These are phyloP conservation scores for Suillus decipiens DNA, from an alignment of 768 basidiomycete genomes.

Conservation along the genomic window DNA sequence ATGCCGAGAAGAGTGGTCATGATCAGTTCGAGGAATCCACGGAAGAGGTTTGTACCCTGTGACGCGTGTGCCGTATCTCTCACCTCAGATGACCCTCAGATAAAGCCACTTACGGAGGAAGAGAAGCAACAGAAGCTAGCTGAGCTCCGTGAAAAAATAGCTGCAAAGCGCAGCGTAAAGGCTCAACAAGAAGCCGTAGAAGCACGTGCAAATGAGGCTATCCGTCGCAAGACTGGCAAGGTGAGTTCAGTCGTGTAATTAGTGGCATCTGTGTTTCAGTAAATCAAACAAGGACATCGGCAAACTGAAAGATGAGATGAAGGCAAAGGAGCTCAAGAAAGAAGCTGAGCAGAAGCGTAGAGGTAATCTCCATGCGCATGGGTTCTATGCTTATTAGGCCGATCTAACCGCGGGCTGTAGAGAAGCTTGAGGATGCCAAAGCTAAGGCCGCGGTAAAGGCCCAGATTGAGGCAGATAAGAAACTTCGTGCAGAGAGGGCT, in stretches of 20 bases:
- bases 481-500: conserved; percentile 81
- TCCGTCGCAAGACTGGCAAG: conserved; percentile 86
- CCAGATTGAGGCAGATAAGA: conserved; percentile 94
- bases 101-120: conserved; percentile 94
- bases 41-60: conserved; percentile 65
- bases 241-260: conserved; percentile 35
- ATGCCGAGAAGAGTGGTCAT: conserved; percentile 94
- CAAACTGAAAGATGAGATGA: conserved; percentile 73
- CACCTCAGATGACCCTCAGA: conserved; percentile 41
- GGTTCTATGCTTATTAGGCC: background rate
- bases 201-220: conserved; percentile 68
- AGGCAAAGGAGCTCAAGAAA: conserved; percentile 77
- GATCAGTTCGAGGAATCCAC: conserved; percentile 95
- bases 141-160: conserved; percentile 80
- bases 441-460: conserved; percentile 87
- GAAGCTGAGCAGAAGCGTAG: conserved; percentile 80
- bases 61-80: conserved; percentile 1
- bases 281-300: conserved; percentile 56
- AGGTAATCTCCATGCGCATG: conserved; percentile 45
- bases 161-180: conserved; percentile 75
- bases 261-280: conserved; percentile 1
- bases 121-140: conserved; percentile 82
- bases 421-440: conserved; percentile 87
- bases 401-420: conserved; percentile 39
- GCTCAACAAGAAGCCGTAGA: conserved; percentile 74